A percentile compares a stretch with the other conserved stretches of the same genome.
Conservation (phyloP, 2,329 filamentous ascomycete genomes). For the Fusarium nanum region DNA sequence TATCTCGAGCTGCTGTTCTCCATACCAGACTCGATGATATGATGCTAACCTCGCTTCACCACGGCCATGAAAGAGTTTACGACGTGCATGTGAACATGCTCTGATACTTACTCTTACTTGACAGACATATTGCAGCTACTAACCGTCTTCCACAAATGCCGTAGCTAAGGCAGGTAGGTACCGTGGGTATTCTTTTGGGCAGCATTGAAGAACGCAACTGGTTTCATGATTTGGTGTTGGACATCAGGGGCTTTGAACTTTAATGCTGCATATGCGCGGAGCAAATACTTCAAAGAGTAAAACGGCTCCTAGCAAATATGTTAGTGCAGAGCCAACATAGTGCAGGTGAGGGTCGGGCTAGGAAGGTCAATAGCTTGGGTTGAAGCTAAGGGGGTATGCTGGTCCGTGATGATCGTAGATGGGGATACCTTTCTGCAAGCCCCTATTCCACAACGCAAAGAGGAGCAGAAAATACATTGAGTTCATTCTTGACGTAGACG, state of each 20-base stretch:
- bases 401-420: neutral
- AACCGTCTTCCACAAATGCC: neutral
- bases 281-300: constrained; percentile 9
- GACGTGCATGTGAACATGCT: constrained; percentile 11
- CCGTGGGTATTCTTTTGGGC: neutral
- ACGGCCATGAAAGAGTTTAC: neutral
- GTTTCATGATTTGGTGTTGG: neutral
- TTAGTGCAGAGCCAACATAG: neutral
- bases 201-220: neutral
- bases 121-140: neutral
- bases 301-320: neutral
- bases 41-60: neutral
- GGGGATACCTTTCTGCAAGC: neutral
- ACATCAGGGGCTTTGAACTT: neutral
- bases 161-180: neutral
- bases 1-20: neutral
- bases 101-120: neutral
- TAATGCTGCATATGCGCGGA: constrained; percentile 2
- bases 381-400: neutral
- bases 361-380: neutral
- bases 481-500: neutral
- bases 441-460: neutral
- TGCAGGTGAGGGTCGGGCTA: neutral
- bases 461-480: neutral
- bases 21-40: constrained; percentile 8